Conservation (phyloP, 139 green algal genomes). For the Micractinium sp. region DNA sequence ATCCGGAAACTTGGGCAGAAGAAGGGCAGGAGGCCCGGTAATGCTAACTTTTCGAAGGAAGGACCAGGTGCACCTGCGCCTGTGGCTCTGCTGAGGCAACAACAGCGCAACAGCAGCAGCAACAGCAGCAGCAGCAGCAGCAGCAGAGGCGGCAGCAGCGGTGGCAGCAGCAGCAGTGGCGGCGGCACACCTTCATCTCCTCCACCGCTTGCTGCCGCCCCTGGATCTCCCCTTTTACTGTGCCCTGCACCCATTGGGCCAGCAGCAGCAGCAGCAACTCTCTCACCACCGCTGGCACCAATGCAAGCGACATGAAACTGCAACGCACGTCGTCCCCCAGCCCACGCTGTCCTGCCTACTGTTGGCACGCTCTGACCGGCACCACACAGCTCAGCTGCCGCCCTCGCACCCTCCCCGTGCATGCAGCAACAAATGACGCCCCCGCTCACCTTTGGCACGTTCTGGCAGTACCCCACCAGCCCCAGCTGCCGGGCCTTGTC, state of each 20-base stretch:
- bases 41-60: too few species aligned
- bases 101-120: too few species aligned
- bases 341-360: background rate
- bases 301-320: too few species aligned
- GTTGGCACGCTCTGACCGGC: background rate
- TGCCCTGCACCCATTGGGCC: background rate
- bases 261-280: background rate
- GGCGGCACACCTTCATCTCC: slow-evolving; percentile 31
- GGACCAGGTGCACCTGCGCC: too few species aligned
- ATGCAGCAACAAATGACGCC: background rate
- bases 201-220: slow-evolving; percentile 15
- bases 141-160: too few species aligned
- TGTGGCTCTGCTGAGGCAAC: background rate
- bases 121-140: too few species aligned
- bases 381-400: background rate
- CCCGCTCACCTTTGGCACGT: slow-evolving; percentile 32
- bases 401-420: background rate
- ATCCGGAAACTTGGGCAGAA: too few species aligned
- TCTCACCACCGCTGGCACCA: too few species aligned
- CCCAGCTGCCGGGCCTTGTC: slow-evolving; percentile 36
- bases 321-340: too few species aligned
- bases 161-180: too few species aligned
- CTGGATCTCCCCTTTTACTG: slow-evolving; percentile 21
- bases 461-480: slow-evolving; percentile 32
- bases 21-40: too few species aligned